These are phyloP conservation scores for Diaporthe sp. DNA, from an alignment of 2,329 filamentous ascomycete genomes.

Conservation along the genomic window DNA sequence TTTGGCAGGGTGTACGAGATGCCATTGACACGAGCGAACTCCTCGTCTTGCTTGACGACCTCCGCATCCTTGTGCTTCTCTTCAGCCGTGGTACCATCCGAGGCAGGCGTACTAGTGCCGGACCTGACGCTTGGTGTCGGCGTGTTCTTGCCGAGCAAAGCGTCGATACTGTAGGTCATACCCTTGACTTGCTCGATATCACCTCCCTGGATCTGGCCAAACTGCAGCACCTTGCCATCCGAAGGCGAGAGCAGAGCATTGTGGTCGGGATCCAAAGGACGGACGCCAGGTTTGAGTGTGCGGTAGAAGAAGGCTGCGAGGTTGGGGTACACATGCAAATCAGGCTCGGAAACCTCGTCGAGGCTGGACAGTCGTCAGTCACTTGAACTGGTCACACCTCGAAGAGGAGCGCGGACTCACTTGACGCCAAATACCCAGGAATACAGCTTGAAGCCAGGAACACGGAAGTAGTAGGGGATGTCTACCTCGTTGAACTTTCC, in stretches of 20 bases:
- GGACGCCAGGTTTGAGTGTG: slow-evolving; percentile 86
- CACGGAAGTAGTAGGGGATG: slow-evolving; percentile 87
- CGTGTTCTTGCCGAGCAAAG: slow-evolving; percentile 79
- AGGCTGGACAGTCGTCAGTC: slow-evolving; percentile 64
- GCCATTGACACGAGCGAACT: slow-evolving; percentile 94
- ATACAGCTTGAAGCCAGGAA: slow-evolving; percentile 93
- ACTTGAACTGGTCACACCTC: slow-evolving; percentile 11
- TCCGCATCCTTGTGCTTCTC: slow-evolving; percentile 65
- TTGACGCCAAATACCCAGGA: slow-evolving; percentile 92
- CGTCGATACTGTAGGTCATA: slow-evolving; percentile 96
- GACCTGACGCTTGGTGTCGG: slow-evolving; percentile 62
- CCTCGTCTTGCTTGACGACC: slow-evolving; percentile 82
- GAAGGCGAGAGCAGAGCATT: slow-evolving; percentile 87
- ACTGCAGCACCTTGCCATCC: slow-evolving; percentile 92
- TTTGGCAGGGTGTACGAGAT: slow-evolving; percentile 94
- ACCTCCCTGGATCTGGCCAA: slow-evolving; percentile 89
- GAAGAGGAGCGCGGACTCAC: slow-evolving; percentile 46
- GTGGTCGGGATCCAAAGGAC: slow-evolving; percentile 84
- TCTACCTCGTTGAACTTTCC: slow-evolving; percentile 90
- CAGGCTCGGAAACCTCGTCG: slow-evolving; percentile 86
- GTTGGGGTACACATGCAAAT: slow-evolving; percentile 91
- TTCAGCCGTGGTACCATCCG: slow-evolving; percentile 47
- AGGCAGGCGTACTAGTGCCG: slow-evolving; percentile 28
- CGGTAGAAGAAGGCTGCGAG: slow-evolving; percentile 98
- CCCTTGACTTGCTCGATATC: slow-evolving; percentile 99